phyloP scores from a whole-genome alignment of 2,329 filamentous ascomycete genomes.

The Aspergillus puulaauensis region DNA sequence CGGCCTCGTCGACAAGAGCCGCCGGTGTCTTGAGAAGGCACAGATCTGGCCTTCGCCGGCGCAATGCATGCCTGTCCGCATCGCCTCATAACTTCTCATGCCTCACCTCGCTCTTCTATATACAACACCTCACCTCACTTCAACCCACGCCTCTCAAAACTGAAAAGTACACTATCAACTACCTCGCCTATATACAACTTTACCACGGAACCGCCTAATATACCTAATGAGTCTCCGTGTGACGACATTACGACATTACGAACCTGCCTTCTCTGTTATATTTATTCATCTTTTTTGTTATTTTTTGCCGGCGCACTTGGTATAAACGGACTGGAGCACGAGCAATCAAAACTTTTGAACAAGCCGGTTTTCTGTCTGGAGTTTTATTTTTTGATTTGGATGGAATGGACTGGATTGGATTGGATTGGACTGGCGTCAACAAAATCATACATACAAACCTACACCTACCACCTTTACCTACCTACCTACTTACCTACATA shows the following conservation, averaged over 20 bases:
- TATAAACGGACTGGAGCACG: constrained; percentile 2
- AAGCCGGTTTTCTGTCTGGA: background rate
- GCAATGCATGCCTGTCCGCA: constrained; percentile 23
- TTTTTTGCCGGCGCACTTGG: background rate
- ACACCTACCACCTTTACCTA: background rate
- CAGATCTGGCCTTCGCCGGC: constrained; percentile 25
- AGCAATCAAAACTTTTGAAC: background rate
- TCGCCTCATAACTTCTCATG: constrained; percentile 13
- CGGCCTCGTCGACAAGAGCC: constrained; percentile 27
- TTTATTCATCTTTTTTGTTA: background rate
- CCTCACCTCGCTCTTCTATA: background rate
- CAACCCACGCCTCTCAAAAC: background rate
- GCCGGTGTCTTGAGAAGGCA: constrained; percentile 28
- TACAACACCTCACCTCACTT: background rate
- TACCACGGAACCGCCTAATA: constrained; percentile 2
- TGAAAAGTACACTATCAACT: background rate
- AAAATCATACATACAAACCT: background rate
- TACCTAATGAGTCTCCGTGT: constrained; percentile 4
- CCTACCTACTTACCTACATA: background rate
- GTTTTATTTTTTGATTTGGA: background rate
- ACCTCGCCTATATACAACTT: background rate
- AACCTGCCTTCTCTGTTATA: background rate
- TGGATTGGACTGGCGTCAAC: background rate
- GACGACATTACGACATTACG: background rate
- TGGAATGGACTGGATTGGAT: background rate